Conservation (phyloP, 2,329 filamentous ascomycete genomes). For the Aureobasidium melanogenum region DNA sequence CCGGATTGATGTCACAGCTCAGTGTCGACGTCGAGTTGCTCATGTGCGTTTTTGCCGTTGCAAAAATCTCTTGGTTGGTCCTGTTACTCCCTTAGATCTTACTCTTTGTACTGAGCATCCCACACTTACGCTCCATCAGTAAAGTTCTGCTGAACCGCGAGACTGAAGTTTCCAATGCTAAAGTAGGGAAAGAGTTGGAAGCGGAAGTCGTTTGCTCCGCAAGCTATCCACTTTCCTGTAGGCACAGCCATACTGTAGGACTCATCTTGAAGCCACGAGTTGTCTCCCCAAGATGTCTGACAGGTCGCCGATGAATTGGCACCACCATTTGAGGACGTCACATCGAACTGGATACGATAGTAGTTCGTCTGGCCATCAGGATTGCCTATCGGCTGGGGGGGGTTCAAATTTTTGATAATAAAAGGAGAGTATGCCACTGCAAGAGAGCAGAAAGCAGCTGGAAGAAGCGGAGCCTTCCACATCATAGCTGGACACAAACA, state of each 20-base stretch:
- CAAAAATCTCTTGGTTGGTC: conserved; percentile 2
- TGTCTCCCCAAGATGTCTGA: conserved; percentile 20
- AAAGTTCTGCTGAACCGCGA: conserved; percentile 19
- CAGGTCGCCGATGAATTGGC: conserved; percentile 15
- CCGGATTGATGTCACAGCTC: conserved; percentile 18
- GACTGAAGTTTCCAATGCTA: conserved; percentile 21
- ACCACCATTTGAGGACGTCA: conserved; percentile 16
- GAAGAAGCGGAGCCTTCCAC: not conserved
- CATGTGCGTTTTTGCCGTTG: conserved; percentile 12
- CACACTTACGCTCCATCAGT: conserved; percentile 11
- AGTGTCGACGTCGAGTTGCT: conserved; percentile 15
- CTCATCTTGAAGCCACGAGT: conserved; percentile 13
- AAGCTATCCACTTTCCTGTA: conserved; percentile 19
- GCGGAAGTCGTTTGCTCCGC: conserved; percentile 16
- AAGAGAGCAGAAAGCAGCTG: not conserved
- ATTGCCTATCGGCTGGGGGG: conserved; percentile 22
- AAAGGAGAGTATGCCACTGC: not conserved
- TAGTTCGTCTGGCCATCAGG: conserved; percentile 19
- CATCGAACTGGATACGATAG: conserved; percentile 20
- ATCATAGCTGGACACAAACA: not conserved
- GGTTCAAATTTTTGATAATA: conserved; percentile 14
- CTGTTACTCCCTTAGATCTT: not conserved
- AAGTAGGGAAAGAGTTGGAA: conserved; percentile 22
- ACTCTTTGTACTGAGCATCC: not conserved
- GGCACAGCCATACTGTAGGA: conserved; percentile 18